Percentiles rank a stretch among this genome's conserved stretches.
Evolutionary conservation across 306 rosid genomes (phyloP).

Genomic region (Vigna trinervia): DNA sequence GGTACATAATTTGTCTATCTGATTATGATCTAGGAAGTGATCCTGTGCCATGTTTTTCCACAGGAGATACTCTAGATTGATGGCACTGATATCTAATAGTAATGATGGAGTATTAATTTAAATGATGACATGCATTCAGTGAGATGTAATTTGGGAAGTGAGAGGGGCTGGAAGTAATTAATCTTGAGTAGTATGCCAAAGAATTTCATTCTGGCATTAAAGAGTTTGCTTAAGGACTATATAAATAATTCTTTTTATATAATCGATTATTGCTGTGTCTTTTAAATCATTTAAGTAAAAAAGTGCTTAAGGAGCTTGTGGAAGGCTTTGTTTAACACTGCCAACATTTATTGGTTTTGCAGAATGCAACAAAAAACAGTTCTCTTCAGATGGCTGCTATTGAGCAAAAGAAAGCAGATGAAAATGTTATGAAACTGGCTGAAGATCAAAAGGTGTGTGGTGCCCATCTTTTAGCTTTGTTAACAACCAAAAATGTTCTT

Average conservation of each 20-base stretch:
- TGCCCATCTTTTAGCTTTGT: conserved; percentile 39
- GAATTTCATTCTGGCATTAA: conserved; percentile 27
- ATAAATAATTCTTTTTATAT: background rate
- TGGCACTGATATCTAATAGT: conserved; percentile 9
- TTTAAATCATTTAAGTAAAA: conserved; percentile 2
- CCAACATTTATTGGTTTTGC: conserved; percentile 47
- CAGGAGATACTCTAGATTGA: background rate
- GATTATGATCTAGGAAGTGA: background rate
- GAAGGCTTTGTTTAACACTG: conserved; percentile 45
- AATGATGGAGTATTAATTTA: background rate
- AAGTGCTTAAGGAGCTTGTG: conserved; percentile 38
- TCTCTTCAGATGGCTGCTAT: conserved; percentile 90
- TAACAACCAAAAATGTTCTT: conserved; percentile 36
- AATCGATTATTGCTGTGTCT: conserved; percentile 31
- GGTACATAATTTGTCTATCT: background rate
- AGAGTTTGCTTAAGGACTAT: conserved; percentile 24
- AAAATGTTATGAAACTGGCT: conserved; percentile 83
- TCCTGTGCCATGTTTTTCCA: background rate
- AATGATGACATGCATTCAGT: conserved; percentile 1
- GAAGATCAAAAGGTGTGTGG: conserved; percentile 88
- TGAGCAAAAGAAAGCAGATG: conserved; percentile 89
- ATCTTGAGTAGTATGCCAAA: conserved; percentile 1
- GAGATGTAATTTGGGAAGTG: conserved; percentile 33
- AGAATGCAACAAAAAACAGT: conserved; percentile 78
- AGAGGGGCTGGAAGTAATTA: background rate